Percentiles rank a stretch among this genome's conserved stretches.
Conservation (phyloP, 2,329 filamentous ascomycete genomes). For the Arachnomyces sp. region DNA sequence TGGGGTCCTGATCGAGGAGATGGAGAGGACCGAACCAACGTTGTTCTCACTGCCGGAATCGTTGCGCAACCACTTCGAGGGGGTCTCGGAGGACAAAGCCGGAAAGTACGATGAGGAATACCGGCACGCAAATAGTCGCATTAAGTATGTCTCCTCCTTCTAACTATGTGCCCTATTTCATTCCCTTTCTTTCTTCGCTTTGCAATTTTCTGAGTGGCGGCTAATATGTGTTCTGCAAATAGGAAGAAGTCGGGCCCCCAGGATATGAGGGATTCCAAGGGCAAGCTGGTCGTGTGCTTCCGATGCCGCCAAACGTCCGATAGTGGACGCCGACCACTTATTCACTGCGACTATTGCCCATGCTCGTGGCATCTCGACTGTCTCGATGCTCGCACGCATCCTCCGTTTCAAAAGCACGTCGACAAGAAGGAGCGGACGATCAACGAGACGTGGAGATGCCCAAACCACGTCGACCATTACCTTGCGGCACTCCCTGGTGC, state of each 20-base stretch:
- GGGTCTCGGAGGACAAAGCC: slow-evolving; percentile 65
- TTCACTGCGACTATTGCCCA: slow-evolving; percentile 76
- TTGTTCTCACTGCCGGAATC: slow-evolving; percentile 64
- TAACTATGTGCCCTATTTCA: no score
- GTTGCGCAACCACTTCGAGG: slow-evolving; percentile 69
- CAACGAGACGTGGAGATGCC: slow-evolving; percentile 65
- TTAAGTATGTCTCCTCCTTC: slow-evolving; percentile 12
- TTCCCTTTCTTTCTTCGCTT: slow-evolving; percentile 13
- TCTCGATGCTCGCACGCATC: slow-evolving; percentile 75
- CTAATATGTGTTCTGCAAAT: no score
- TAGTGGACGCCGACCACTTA: slow-evolving; percentile 57
- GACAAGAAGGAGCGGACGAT: no score
- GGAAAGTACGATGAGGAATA: slow-evolving; percentile 69
- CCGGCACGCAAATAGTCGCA: no score
- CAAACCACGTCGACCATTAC: slow-evolving; percentile 73
- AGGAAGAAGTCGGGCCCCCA: not conserved
- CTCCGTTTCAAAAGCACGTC: slow-evolving; percentile 47
- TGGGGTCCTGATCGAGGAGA: slow-evolving; percentile 54
- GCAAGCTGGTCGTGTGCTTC: slow-evolving; percentile 68
- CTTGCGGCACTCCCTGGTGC: slow-evolving; percentile 50
- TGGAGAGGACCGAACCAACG: slow-evolving; percentile 61
- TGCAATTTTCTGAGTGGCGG: not conserved
- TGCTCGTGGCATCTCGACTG: slow-evolving; percentile 90
- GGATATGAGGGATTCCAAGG: slow-evolving; percentile 54
- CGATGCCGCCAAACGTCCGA: slow-evolving; percentile 60